Evolutionary conservation across 164 flowering plant species (phyloP), one percentile per base, ranked within the genome.

Genomic region (Vitis cinerea): DNA sequence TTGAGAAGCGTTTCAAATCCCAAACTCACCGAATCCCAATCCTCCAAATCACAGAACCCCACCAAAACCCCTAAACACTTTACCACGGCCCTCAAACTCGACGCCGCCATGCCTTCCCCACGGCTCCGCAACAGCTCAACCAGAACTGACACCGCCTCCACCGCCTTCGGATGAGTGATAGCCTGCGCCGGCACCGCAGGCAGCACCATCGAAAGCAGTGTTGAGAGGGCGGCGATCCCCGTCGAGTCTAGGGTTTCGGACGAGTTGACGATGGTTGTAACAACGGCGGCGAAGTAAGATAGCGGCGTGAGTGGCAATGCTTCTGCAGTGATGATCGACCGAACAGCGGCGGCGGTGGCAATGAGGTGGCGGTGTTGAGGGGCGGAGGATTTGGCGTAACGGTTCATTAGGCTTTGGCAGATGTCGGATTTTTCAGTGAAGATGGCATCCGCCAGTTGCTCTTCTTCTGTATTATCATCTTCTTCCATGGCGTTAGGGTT

Each of bases 361-460:
- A 87, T 75, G 66, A 95, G 96, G 74, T 95, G 98, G 75, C 90
- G 89, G 85, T 95, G 99, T 66, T 92, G 99, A 6, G 86, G 71
- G 17, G 99, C 92, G n/a, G 90, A 70, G 66, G 99, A 95, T 50
- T 84, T 81, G 68, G 81, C 71, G 82, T 91, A 94, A 8, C 99
- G 97, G 67, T 74, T 76, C 74, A 90, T 79, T 61, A 94, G 81
- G 59, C 78, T 88, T 14, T 84, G 79, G 81, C 91, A 91, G 49
- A 94, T 69, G 78, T 94, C 99, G 44, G 81, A 50, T 55, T 61
- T 68, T 12, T 61, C 63, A 15, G 17, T 68, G 74, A 77, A 70
- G 58, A 53, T 7, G 3, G 27, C 30, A 13, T 59, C 64, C 13
- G 58, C 48, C 10, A 12, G 14, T 55, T 62, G 68, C 37, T 27